A percentile compares a stretch with the other conserved stretches of the same genome.
These are phyloP conservation scores for Pichia sp. DNA, from an alignment of 1,139 yeast species.

Conservation along the genomic window DNA sequence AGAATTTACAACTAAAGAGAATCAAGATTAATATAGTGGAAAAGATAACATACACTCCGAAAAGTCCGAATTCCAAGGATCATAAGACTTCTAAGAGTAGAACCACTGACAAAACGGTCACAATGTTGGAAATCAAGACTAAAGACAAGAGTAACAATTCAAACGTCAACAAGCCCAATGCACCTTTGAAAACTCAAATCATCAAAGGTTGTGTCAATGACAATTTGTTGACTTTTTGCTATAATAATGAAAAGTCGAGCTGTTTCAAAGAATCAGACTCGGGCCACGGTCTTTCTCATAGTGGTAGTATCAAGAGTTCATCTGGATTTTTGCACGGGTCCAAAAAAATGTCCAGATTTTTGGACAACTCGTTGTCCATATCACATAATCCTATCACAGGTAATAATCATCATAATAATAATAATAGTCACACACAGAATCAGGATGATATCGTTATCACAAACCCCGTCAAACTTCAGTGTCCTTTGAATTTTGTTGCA, in stretches of 20 bases:
- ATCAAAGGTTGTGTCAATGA: conserved; percentile 56
- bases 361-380: conserved; percentile 14
- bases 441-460: conserved; percentile 30
- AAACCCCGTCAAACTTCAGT: conserved; percentile 34
- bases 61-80: conserved; percentile 42
- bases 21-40: conserved; percentile 71
- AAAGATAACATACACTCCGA: conserved; percentile 60
- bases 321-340: conserved; percentile 16
- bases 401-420: background rate
- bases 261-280: conserved; percentile 1
- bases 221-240: conserved; percentile 56
- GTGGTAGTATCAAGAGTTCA: conserved; percentile 18
- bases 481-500: conserved; percentile 32
- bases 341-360: conserved; percentile 20
- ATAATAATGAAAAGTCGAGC: conserved; percentile 33
- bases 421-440: background rate
- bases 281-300: background rate
- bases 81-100: conserved; percentile 44
- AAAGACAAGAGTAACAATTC: conserved; percentile 27
- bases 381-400: background rate
- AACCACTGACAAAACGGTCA: conserved; percentile 49
- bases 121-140: conserved; percentile 62
- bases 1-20: conserved; percentile 64
- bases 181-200: conserved; percentile 56
- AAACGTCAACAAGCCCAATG: conserved; percentile 27